Evolutionary conservation across 2,329 filamentous ascomycete genomes (phyloP).

Genomic region (Chrysoporthe deuterocubensis): DNA sequence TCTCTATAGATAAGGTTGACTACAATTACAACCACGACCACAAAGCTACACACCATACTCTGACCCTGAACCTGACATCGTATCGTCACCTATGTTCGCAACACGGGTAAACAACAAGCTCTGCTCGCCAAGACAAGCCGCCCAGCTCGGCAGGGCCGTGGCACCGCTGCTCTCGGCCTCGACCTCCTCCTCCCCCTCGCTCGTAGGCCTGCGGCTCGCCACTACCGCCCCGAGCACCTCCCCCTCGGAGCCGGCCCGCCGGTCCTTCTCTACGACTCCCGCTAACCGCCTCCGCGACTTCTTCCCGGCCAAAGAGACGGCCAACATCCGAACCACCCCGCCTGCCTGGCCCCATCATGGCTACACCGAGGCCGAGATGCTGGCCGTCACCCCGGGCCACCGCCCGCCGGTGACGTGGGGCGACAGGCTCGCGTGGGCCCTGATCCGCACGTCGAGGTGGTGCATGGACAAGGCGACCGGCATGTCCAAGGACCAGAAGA

Average conservation of each 20-base stretch:
- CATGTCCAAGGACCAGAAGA: slow-evolving; percentile 71
- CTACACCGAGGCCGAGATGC: slow-evolving; percentile 82
- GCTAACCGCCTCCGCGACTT: slow-evolving; percentile 56
- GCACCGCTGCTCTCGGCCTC: slow-evolving; percentile 27
- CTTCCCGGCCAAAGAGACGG: slow-evolving; percentile 65
- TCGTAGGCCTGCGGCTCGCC: slow-evolving; percentile 36
- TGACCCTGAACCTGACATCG: slow-evolving; percentile 2
- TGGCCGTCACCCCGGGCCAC: slow-evolving; percentile 73
- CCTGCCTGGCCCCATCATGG: slow-evolving; percentile 73
- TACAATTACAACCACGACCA: neutral
- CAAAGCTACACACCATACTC: neutral
- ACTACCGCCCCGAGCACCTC: slow-evolving; percentile 27
- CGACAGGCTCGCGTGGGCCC: slow-evolving; percentile 77
- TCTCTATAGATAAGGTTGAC: neutral
- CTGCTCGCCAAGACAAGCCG: slow-evolving; percentile 36
- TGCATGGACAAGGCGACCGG: slow-evolving; percentile 83
- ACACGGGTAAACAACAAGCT: slow-evolving; percentile 34
- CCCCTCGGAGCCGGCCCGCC: slow-evolving; percentile 31
- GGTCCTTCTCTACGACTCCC: slow-evolving; percentile 56
- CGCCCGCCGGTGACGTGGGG: slow-evolving; percentile 72
- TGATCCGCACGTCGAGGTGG: slow-evolving; percentile 77
- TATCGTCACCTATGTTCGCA: slow-evolving; percentile 35
- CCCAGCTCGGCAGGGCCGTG: slow-evolving; percentile 34
- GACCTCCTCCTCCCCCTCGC: slow-evolving; percentile 22
- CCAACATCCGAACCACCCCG: slow-evolving; percentile 64